Percentiles rank a stretch among this genome's conserved stretches.
phyloP scores from a whole-genome alignment of 495 filamentous ascomycete genomes.

The Sordaria brevicollis region DNA sequence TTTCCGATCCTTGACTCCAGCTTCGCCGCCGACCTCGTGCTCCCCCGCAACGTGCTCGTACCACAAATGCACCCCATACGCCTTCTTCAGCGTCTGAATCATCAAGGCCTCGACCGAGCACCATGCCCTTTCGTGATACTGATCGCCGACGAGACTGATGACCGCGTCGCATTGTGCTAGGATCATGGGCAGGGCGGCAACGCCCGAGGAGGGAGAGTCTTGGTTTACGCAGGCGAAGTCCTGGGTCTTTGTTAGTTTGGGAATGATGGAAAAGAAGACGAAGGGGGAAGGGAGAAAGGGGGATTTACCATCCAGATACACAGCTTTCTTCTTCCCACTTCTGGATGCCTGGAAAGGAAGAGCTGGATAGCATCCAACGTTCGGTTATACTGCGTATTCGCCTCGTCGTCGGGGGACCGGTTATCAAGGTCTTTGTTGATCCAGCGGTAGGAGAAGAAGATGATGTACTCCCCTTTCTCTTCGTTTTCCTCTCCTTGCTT shows the following conservation, averaged over 20 bases:
- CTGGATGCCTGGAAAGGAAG: conserved; percentile 6
- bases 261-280: too few species aligned
- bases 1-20: too few species aligned
- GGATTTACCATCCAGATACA: conserved; percentile 16
- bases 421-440: neutral
- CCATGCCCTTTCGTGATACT: conserved; percentile 14
- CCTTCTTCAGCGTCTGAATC: conserved; percentile 3
- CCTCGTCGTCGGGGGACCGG: neutral
- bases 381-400: conserved; percentile 4
- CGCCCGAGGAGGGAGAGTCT: conserved; percentile 9
- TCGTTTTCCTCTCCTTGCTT: too few species aligned
- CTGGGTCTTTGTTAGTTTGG: too few species aligned
- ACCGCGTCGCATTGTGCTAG: conserved; percentile 16
- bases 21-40: too few species aligned
- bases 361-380: conserved; percentile 10
- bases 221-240: conserved; percentile 20
- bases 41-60: conserved; percentile 10
- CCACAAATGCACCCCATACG: conserved; percentile 9
- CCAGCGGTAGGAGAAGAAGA: conserved; percentile 1
- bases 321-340: conserved; percentile 6
- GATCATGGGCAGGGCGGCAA: conserved; percentile 13
- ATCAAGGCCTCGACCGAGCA: conserved; percentile 18
- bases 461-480: conserved; percentile 3
- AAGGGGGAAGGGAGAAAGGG: too few species aligned
- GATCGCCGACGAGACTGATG: conserved; percentile 12